Evolutionary conservation across 2,329 filamentous ascomycete genomes (phyloP).

Genomic region (Pseudogymnoascus sp.): DNA sequence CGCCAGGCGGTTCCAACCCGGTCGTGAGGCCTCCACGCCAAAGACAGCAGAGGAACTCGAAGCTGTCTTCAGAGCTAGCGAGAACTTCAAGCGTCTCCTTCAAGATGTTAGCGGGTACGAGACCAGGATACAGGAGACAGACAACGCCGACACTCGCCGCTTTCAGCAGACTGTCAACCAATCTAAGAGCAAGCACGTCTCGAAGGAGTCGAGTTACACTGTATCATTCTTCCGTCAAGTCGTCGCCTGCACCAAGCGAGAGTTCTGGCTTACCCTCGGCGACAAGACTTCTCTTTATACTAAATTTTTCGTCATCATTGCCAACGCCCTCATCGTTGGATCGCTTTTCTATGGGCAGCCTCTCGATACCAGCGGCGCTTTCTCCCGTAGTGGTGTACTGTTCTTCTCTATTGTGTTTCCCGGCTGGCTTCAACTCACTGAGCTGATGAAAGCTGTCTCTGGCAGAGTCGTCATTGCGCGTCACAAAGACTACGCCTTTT

Average conservation of each 20-base stretch:
- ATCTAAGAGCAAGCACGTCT: constrained; percentile 56
- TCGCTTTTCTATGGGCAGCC: constrained; percentile 61
- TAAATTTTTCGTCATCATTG: constrained; percentile 44
- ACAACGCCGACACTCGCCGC: constrained; percentile 51
- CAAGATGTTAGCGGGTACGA: constrained; percentile 56
- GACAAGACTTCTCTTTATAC: constrained; percentile 44
- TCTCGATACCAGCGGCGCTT: constrained; percentile 48
- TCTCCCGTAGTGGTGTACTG: constrained; percentile 54
- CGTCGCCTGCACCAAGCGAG: constrained; percentile 46
- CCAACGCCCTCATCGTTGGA: constrained; percentile 54
- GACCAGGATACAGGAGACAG: constrained; percentile 44
- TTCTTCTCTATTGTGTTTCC: constrained; percentile 60
- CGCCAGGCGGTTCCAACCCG: constrained; percentile 52
- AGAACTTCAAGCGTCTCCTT: constrained; percentile 51
- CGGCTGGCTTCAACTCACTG: constrained; percentile 53
- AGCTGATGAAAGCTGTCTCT: constrained; percentile 55
- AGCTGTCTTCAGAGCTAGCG: constrained; percentile 61
- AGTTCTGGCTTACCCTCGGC: constrained; percentile 58
- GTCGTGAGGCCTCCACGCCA: constrained; percentile 35
- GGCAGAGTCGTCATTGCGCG: constrained; percentile 54
- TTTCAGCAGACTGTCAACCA: constrained; percentile 60
- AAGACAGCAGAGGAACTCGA: constrained; percentile 44
- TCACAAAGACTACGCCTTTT: constrained; percentile 49
- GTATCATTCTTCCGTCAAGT: constrained; percentile 47
- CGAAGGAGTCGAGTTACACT: constrained; percentile 49